Percentiles rank a stretch among this genome's conserved stretches.
Conservation (phyloP, 106 monocot species). For the Chionographis japonica region DNA sequence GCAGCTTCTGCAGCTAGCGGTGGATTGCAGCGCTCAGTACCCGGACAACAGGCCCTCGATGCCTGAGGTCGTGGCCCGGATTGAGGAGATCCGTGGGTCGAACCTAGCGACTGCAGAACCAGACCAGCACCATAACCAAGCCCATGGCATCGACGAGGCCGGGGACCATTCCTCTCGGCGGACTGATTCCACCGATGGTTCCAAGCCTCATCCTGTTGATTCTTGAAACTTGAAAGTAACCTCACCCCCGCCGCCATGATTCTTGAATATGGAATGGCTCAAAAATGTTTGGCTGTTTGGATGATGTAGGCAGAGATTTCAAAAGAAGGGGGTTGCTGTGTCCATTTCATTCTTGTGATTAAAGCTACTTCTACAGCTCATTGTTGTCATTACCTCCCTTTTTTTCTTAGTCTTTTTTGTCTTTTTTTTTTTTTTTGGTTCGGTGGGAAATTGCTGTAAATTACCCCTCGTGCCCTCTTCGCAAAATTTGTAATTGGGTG, state of each 20-base stretch:
- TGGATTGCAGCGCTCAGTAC: constrained; percentile 38
- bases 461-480: too few species aligned
- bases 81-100: constrained; percentile 33
- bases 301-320: too few species aligned
- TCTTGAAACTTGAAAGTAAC: background rate
- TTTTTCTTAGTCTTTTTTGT: too few species aligned
- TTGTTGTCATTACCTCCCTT: too few species aligned
- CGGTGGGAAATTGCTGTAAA: too few species aligned
- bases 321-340: too few species aligned
- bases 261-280: background rate
- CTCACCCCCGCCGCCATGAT: too few species aligned
- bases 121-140: background rate
- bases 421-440: too few species aligned
- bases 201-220: background rate
- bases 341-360: too few species aligned
- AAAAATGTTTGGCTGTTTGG: too few species aligned
- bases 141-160: constrained; percentile 9
- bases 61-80: constrained; percentile 29
- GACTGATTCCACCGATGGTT: background rate
- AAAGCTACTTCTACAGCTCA: too few species aligned
- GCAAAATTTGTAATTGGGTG: too few species aligned
- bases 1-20: constrained; percentile 48
- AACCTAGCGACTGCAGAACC: background rate
- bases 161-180: constrained; percentile 4
- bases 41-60: constrained; percentile 42